phyloP scores from a whole-genome alignment of 2,329 filamentous ascomycete species.

The Simplicillium sp. region DNA sequence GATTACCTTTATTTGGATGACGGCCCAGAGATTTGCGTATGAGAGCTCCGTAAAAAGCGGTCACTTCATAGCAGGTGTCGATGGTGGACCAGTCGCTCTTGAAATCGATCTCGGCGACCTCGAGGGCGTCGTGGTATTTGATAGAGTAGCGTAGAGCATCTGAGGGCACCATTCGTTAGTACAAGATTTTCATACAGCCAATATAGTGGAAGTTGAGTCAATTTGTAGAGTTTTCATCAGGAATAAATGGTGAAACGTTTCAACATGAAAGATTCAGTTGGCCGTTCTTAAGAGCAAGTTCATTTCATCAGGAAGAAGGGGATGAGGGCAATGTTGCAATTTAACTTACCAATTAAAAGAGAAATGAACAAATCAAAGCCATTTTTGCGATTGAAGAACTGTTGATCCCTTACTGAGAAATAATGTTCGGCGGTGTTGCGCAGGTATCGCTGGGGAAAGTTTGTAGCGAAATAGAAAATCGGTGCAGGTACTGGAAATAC shows the following conservation, averaged over 20 bases:
- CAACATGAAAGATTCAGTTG: slow-evolving; percentile 53
- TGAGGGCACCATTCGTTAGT: no score
- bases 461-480: not conserved
- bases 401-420: no score
- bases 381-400: no score
- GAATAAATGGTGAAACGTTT: slow-evolving; percentile 14
- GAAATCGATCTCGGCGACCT: not conserved
- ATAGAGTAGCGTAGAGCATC: no score
- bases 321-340: slow-evolving; percentile 8
- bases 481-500: not conserved
- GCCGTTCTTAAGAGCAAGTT: slow-evolving; percentile 51
- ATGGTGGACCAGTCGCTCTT: slow-evolving; percentile 1
- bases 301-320: slow-evolving; percentile 41
- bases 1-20: not conserved
- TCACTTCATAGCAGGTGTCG: slow-evolving; percentile 1
- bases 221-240: no score
- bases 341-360: slow-evolving; percentile 6
- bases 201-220: no score
- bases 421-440: not conserved
- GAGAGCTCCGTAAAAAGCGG: no score
- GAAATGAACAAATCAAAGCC: no score
- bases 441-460: not conserved
- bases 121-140: not conserved
- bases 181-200: no score
- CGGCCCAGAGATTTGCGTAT: not conserved